These are phyloP conservation scores for Mucor lusitanicus DNA, from an alignment of 371 early-diverging fungal species.

Conservation along the genomic window DNA sequence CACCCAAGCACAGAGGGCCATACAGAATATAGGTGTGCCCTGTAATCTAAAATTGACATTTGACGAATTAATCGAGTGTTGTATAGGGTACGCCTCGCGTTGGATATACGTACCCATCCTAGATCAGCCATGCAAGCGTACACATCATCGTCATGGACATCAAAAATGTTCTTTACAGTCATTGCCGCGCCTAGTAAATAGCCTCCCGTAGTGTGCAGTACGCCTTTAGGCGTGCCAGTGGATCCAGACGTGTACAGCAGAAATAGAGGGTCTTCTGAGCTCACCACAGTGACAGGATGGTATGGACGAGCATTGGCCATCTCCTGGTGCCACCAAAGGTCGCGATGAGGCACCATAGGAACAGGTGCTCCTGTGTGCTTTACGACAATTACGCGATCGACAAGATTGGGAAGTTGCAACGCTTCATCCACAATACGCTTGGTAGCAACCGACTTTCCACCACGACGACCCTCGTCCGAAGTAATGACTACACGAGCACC, in stretches of 20 bases:
- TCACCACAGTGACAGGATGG: slow-evolving; percentile 75
- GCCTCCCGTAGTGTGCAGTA: slow-evolving; percentile 90
- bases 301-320: slow-evolving; percentile 69
- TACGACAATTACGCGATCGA: slow-evolving; percentile 71
- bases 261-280: slow-evolving; percentile 93
- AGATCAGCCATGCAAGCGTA: slow-evolving; percentile 82
- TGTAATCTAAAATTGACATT: background rate
- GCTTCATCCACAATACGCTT: slow-evolving; percentile 92
- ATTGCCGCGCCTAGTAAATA: slow-evolving; percentile 88
- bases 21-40: slow-evolving; percentile 93
- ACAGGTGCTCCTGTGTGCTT: slow-evolving; percentile 76
- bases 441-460: slow-evolving; percentile 80
- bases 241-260: slow-evolving; percentile 95
- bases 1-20: slow-evolving; percentile 91
- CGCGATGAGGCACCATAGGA: slow-evolving; percentile 67
- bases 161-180: slow-evolving; percentile 91
- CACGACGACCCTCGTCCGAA: slow-evolving; percentile 84
- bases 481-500: slow-evolving; percentile 77
- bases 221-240: slow-evolving; percentile 94
- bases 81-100: background rate
- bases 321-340: slow-evolving; percentile 88
- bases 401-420: slow-evolving; percentile 53
- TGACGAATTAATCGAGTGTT: background rate
- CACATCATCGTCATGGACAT: slow-evolving; percentile 82
- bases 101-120: slow-evolving; percentile 58